Base-by-base conservation (phyloP, 2,329 filamentous ascomycete species). In the Aureobasidium leucospermi region DNA sequence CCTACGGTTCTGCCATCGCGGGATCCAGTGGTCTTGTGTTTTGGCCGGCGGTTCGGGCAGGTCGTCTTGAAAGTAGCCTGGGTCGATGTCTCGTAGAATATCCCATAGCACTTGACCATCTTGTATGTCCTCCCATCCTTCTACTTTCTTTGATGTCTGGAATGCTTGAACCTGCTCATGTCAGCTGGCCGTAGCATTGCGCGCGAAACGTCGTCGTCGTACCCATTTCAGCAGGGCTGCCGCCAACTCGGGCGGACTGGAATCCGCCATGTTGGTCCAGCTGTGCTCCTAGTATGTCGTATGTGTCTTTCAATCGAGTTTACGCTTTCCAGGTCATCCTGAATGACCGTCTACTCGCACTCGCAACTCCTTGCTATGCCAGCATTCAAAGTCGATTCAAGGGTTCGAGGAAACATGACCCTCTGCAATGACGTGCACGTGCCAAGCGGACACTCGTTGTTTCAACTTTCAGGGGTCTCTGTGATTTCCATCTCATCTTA, bases 91-190 rank as follows among this genome's bases (percentile, higher is more conserved):
- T 63, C 70, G 68, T 55, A 80, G 70, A 43, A 79, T 78, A 52
- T 73, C 69, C 78, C 78, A 80, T 15, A 80, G 71, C 19, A 74
- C 67, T 61, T 73, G 71, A 61, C 78, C 78, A 65, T 79, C 76
- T 60, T 74, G 74, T 61, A 80, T 70, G 58, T 61, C 59, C 38
- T 34, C 28, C 59, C 59, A 61, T 36, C 32, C 6, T 10, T 61
- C 52, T 4, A 61, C 46, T 10, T 47, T 42, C 39, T 41, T 56
- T 10, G 43, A 45, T n/a, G 59, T 61, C 3, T 47, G 52, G 23
- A 61, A 61, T 34, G 59, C 59, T 58, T 58, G 51, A 16, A 51
- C 47, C 57, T 59, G 32, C 9, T 19, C 45, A 23, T 28, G 31
- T 56, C 41, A 56, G 52, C 41, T 19, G 5, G 10, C 29, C n/a